Conservation (phyloP, 495 filamentous ascomycete species). For the Pyronema omphalodes region DNA sequence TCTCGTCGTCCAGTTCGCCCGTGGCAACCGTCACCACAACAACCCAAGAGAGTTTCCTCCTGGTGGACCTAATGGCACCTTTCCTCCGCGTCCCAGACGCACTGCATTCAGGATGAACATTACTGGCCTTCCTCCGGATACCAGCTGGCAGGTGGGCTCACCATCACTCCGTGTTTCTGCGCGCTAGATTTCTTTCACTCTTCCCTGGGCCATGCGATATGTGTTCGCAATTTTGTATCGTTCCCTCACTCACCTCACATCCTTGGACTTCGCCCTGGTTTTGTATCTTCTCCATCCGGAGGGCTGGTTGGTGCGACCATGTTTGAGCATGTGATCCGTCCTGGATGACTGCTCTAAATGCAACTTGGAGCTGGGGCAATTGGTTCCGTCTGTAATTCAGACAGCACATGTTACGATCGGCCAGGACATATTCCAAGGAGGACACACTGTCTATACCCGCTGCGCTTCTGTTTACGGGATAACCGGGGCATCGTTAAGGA, state of each 20-base stretch:
- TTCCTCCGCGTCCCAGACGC: conserved; percentile 75
- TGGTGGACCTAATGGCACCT: conserved; percentile 42
- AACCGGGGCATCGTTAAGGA: conserved; percentile 18
- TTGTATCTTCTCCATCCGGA: neutral
- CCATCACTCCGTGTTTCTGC: conserved; percentile 24
- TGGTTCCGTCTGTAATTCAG: conserved; percentile 15
- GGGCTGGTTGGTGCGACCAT: conserved; percentile 5
- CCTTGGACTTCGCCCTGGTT: conserved; percentile 21
- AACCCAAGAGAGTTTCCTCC: conserved; percentile 37
- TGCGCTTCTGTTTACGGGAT: conserved; percentile 25
- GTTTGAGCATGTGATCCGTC: conserved; percentile 4
- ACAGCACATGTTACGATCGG: conserved; percentile 17
- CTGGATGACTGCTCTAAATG: conserved; percentile 16
- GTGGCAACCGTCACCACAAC: conserved; percentile 79
- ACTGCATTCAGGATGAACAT: conserved; percentile 94
- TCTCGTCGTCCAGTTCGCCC: conserved; percentile 92
- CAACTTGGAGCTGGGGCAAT: conserved; percentile 15
- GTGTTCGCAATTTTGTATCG: conserved; percentile 8
- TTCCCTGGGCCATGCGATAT: conserved; percentile 10
- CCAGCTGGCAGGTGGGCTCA: conserved; percentile 99
- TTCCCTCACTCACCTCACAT: conserved; percentile 10
- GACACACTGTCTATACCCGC: conserved; percentile 1
- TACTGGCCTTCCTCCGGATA: conserved; percentile 88
- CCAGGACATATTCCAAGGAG: conserved; percentile 23
- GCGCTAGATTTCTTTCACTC: conserved; percentile 22